A percentile compares a stretch with the other conserved stretches of the same genome.
phyloP scores from a whole-genome alignment of 2,329 filamentous ascomycete genomes.

The Biscogniauxia mediterranea region DNA sequence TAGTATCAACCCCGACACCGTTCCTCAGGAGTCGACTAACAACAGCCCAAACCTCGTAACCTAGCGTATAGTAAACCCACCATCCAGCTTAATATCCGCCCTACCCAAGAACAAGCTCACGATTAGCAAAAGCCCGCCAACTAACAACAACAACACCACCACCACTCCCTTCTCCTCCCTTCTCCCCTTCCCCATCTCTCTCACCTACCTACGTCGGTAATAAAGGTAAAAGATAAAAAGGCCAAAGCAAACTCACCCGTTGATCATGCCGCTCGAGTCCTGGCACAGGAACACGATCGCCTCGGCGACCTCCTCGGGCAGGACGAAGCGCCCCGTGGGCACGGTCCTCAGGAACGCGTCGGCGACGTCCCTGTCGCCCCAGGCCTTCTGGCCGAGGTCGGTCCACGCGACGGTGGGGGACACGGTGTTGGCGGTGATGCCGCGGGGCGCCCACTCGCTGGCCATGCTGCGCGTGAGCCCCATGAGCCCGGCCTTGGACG shows the following conservation, averaged over 20 bases:
- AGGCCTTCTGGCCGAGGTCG: conserved; percentile 41
- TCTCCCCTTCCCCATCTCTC: too few species aligned
- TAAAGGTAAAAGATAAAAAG: too few species aligned
- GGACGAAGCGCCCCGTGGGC: conserved; percentile 38
- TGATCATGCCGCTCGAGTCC: conserved; percentile 16
- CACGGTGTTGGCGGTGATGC: conserved; percentile 46
- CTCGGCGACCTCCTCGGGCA: conserved; percentile 39
- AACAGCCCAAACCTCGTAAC: too few species aligned
- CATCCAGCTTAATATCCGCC: neutral
- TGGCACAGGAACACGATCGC: conserved; percentile 39
- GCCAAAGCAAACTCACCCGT: conserved; percentile 3
- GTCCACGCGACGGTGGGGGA: conserved; percentile 47
- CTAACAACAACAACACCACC: neutral
- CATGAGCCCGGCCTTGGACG: conserved; percentile 44
- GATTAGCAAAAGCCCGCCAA: neutral
- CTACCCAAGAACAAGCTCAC: neutral
- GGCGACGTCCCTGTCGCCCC: conserved; percentile 35
- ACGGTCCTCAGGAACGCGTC: conserved; percentile 37
- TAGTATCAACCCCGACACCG: too few species aligned
- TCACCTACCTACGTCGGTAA: too few species aligned
- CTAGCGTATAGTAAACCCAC: neutral
- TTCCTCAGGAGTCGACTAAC: too few species aligned
- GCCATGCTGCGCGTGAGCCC: conserved; percentile 45
- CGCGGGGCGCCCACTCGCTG: conserved; percentile 43
- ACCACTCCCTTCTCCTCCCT: too few species aligned